Evolutionary conservation across 352 stramenopile genomes (phyloP).

Genomic region (Globisporangium iwayamae): DNA sequence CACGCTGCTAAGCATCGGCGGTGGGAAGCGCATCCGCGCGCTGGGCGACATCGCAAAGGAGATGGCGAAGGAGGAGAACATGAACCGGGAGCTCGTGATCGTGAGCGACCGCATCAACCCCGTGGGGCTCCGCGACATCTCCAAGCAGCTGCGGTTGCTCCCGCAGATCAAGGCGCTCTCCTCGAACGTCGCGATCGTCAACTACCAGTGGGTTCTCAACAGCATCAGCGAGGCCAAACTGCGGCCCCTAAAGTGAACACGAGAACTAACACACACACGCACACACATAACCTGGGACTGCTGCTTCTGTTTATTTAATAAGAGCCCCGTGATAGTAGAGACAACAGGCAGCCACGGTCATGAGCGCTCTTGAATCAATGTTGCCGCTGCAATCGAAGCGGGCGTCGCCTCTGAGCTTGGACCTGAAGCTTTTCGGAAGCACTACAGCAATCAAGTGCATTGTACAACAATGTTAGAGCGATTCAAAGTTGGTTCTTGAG

Average conservation of each 20-base stretch:
- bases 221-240: conserved; percentile 81
- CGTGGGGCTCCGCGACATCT: conserved; percentile 38
- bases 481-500: not conserved
- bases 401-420: not conserved
- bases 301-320: conserved; percentile 15
- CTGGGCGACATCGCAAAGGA: conserved; percentile 49
- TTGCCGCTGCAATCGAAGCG: not conserved
- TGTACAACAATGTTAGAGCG: not conserved
- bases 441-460: conserved; percentile 7
- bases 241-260: conserved; percentile 25
- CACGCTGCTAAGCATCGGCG: conserved; percentile 63
- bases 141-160: conserved; percentile 34
- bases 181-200: conserved; percentile 49
- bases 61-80: conserved; percentile 51
- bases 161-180: conserved; percentile 39
- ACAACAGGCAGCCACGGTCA: not conserved
- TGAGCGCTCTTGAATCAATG: not conserved
- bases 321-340: conserved; percentile 9
- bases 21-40: conserved; percentile 47
- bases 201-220: conserved; percentile 86
- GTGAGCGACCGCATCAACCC: conserved; percentile 77
- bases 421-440: conserved; percentile 21
- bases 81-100: conserved; percentile 50
- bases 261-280: not conserved
- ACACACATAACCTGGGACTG: not conserved